Conservation (phyloP, 192 early-diverging fungal genomes). For the Rhizoclosmatium globosum region DNA sequence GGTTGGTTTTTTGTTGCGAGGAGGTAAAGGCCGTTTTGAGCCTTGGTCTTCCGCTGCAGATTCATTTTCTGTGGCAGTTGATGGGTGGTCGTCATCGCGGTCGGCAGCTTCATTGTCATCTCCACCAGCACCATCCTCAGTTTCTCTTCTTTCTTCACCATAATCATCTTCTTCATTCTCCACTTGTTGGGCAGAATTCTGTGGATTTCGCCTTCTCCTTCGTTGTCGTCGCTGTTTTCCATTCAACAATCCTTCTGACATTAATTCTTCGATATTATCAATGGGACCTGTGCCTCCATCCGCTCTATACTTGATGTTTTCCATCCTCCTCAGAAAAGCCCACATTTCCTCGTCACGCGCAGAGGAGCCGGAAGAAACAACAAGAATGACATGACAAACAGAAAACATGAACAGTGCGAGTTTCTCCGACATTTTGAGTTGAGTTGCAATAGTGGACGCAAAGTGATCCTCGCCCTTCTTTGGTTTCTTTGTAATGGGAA, state of each 20-base stretch:
- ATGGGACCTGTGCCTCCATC: slow-evolving; percentile 13
- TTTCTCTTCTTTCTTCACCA: background rate
- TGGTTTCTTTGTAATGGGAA: background rate
- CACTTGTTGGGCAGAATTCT: too few species aligned
- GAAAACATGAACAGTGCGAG: slow-evolving; percentile 65
- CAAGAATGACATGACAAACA: slow-evolving; percentile 71
- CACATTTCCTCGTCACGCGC: slow-evolving; percentile 44
- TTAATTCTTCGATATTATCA: background rate
- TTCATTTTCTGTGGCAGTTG: background rate
- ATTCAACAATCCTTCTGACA: background rate
- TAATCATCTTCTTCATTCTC: background rate
- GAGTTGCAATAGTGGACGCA: slow-evolving; percentile 51
- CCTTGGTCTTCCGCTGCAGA: background rate
- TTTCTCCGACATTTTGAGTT: slow-evolving; percentile 30
- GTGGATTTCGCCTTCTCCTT: background rate
- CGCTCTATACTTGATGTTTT: slow-evolving; percentile 40
- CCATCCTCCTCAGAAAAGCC: slow-evolving; percentile 42
- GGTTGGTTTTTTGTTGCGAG: background rate
- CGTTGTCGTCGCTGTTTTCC: slow-evolving; percentile 8
- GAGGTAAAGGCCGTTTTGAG: background rate
- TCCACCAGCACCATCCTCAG: background rate
- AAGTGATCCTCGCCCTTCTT: background rate
- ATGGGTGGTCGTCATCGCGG: background rate
- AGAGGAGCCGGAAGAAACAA: slow-evolving; percentile 56
- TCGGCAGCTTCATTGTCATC: background rate